These are phyloP conservation scores for Stagonosporopsis rhizophila DNA, from an alignment of 2,329 filamentous ascomycete genomes.

Conservation along the genomic window DNA sequence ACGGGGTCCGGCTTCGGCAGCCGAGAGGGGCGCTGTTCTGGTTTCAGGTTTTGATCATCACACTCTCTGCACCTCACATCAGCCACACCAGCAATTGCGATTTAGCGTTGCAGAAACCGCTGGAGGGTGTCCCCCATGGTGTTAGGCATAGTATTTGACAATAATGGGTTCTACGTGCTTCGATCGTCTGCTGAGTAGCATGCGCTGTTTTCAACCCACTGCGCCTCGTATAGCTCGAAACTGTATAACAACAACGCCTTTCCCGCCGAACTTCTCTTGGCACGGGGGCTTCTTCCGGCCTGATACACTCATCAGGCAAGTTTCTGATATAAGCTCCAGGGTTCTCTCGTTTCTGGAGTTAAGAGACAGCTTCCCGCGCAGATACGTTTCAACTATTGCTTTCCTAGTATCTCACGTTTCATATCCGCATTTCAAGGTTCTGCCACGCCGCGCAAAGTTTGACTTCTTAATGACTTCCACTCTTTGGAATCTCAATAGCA, in stretches of 20 bases:
- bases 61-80: conserved; percentile 11
- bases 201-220: not conserved
- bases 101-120: too few relatives aligned
- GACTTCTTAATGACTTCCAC: not conserved
- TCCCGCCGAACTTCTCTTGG: not conserved
- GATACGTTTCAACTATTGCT: conserved; percentile 34
- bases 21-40: conserved; percentile 9
- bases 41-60: conserved; percentile 18
- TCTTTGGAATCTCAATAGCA: not conserved
- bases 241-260: not conserved
- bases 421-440: conserved; percentile 11
- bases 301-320: conserved; percentile 19
- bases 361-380: conserved; percentile 20
- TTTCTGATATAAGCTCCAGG: conserved; percentile 14
- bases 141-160: not conserved
- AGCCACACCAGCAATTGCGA: conserved; percentile 3
- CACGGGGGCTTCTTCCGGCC: not conserved
- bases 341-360: conserved; percentile 2
- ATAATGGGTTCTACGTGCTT: not conserved
- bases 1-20: conserved; percentile 1
- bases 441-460: not conserved
- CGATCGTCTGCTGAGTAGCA: not conserved
- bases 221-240: too few relatives aligned
- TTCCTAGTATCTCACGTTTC: conserved; percentile 33
- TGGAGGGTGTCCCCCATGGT: not conserved